Evolutionary conservation across 441 rosid genomes (phyloP), one percentile per base, ranked within the genome.

Genomic region (Pelargonium citronellum): DNA sequence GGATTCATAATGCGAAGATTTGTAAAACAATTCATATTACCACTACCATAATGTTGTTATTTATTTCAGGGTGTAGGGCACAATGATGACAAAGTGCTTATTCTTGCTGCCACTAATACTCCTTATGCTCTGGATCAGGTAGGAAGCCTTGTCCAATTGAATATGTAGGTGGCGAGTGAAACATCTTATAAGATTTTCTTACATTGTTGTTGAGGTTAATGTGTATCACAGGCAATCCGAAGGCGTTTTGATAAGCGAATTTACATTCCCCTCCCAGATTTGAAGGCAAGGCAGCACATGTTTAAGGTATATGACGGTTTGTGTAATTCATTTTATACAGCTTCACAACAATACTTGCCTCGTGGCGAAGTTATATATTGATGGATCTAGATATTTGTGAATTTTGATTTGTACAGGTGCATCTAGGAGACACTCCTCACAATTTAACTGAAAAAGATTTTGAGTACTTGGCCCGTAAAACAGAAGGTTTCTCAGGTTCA

Each of bases 41-140:
- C 55, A 10, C 55, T 47, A 47, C 13, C 2, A 47, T 47, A 10
- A n/a, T 13, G 55, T 27, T 0, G 4, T 27, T 27, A 27, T 27
- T 3, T 13, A 49, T 49, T 15, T 49, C 57, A 49, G 57, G 57
- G 57, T 49, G 57, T 49, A 13, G 57, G 57, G 57, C 15, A 49
- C 57, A 49, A 49, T 49, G 57, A 49, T 49, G 57, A 49, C 57
- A 49, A 49, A 49, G 57, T 49, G 13, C 57, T 49, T 13, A 13
- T 49, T 49, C 57, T 49, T 49, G 57, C 57, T 49, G 57, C 57
- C 57, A 49, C 57, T 49, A 49, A 49, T 49, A 49, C 57, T 11
- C 57, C 57, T 2, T 49, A 49, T 49, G 57, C 57, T 13, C 57
- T 49, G 57, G 57, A 49, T 49, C 57, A 49, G 57, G 57, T 49